Conservation (phyloP, 306 rosid species). For the Cicer bijugum region DNA sequence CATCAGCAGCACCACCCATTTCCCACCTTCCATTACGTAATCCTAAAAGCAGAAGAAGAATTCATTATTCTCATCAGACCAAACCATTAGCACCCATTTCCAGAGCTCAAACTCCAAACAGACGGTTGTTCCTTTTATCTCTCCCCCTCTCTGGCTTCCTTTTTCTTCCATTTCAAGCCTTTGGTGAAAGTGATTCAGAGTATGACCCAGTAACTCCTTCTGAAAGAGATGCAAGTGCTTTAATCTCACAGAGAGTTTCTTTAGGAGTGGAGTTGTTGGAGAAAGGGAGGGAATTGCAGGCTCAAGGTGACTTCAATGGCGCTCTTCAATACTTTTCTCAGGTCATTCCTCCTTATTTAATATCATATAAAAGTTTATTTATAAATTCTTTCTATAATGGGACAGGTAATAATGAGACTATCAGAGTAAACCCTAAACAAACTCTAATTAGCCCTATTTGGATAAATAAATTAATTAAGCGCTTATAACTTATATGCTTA, state of each 20-base stretch:
- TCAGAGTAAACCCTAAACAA: no score
- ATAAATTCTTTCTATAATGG: not conserved
- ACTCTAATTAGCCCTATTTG: no score
- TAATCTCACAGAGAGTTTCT: conserved; percentile 59
- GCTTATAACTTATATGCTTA: no score
- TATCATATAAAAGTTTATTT: not conserved
- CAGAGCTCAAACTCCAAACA: conserved; percentile 43
- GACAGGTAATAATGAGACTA: not conserved
- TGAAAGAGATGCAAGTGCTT: conserved; percentile 63
- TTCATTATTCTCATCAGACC: conserved; percentile 23
- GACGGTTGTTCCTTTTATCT: conserved; percentile 66
- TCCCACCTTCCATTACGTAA: conserved; percentile 45
- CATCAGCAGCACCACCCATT: conserved; percentile 50
- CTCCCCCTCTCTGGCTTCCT: conserved; percentile 53
- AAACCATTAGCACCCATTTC: conserved; percentile 40
- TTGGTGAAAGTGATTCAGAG: conserved; percentile 30
- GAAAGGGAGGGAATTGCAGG: conserved; percentile 76
- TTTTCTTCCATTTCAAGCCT: conserved; percentile 50
- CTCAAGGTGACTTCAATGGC: conserved; percentile 65
- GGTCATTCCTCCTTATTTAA: conserved; percentile 39
- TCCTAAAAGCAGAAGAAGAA: conserved; percentile 5
- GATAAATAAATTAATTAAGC: no score
- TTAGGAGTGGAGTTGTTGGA: conserved; percentile 70
- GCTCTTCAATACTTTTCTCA: conserved; percentile 71
- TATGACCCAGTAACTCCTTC: conserved; percentile 62